Conservation (phyloP, 1,139 yeast species). For the Blastobotrys persicus region DNA sequence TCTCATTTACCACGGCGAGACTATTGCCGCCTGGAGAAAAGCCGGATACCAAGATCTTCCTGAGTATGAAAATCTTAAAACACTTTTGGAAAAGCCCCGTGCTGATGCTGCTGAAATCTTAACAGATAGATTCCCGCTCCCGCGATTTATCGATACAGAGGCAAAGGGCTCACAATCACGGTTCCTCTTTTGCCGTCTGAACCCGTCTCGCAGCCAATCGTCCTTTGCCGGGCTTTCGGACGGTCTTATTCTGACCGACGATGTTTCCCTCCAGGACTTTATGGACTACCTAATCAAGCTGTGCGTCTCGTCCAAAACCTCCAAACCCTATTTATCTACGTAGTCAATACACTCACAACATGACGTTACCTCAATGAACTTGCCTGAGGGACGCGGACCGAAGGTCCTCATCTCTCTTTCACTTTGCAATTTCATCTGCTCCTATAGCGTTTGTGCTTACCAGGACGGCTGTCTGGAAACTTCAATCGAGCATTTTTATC, state of each 20-base stretch:
- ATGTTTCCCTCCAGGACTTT: constrained; percentile 63
- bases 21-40: constrained; percentile 67
- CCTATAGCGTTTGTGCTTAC: too few species aligned
- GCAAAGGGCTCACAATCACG: constrained; percentile 80
- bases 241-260: constrained; percentile 57
- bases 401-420: too few species aligned
- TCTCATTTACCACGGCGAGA: constrained; percentile 65
- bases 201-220: constrained; percentile 53
- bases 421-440: too few species aligned
- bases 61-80: constrained; percentile 60
- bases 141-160: constrained; percentile 69
- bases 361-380: too few species aligned
- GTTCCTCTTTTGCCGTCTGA: constrained; percentile 68
- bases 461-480: too few species aligned
- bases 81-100: constrained; percentile 62
- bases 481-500: too few species aligned
- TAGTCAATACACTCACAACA: neutral
- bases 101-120: constrained; percentile 65
- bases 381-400: too few species aligned
- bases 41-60: constrained; percentile 64
- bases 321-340: constrained; percentile 5
- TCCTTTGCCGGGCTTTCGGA: constrained; percentile 26
- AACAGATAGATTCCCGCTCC: constrained; percentile 68
- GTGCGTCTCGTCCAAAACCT: constrained; percentile 27
- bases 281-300: constrained; percentile 49